Base-by-base conservation (phyloP, 148 eudicot genomes). In the Nepenthes gracilis region DNA sequence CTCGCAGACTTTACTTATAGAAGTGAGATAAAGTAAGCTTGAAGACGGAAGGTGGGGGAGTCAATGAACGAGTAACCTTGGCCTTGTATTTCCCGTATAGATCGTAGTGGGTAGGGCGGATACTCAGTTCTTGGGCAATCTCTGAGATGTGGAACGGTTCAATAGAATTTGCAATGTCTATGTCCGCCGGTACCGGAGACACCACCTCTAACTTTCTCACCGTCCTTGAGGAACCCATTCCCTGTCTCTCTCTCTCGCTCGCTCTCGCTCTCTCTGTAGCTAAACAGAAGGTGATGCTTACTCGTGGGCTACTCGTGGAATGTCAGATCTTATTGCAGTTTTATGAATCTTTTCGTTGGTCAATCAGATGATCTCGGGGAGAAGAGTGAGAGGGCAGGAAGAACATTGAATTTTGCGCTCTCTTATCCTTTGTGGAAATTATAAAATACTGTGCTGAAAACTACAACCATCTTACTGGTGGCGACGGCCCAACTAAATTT, bases 71-170 rank as follows among this genome's bases (percentile, higher is more conserved):
- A 23, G 23, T 23, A 47, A 93, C 98, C 96, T 93, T 93, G 74
- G 99, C 99, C 61, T 93, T 93, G 78, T 77, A 88, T 69, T 93
- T 93, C 49, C 99, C 99, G 73, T 88, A 88, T 5, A 88, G 89
- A 74, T 93, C 96, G 66, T 86, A 93, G 54, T 93, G 89, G 5
- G 65, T 43, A 57, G 95, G 77, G 32, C 62, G 65, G 54, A 93
- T 92, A 70, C 75, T 73, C 49, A 88, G 87, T 13, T 82, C 81
- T 3, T 78, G 40, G 53, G 99, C 99, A 54, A 93, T 93, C 54
- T 82, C 69, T 36, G 92, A 73, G 68, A 93, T 83, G 68, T 93
- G 99, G 37, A 81, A 68, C 2, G 99, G 91, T 35, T 77, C 75
- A 2, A 88, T 82, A 2, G 95, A 75, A 61, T 93, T 93, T 0